A percentile compares a stretch with the other conserved stretches of the same genome.
Conservation (phyloP, 1,139 yeast species). For the Geotrichum histeridarum region DNA sequence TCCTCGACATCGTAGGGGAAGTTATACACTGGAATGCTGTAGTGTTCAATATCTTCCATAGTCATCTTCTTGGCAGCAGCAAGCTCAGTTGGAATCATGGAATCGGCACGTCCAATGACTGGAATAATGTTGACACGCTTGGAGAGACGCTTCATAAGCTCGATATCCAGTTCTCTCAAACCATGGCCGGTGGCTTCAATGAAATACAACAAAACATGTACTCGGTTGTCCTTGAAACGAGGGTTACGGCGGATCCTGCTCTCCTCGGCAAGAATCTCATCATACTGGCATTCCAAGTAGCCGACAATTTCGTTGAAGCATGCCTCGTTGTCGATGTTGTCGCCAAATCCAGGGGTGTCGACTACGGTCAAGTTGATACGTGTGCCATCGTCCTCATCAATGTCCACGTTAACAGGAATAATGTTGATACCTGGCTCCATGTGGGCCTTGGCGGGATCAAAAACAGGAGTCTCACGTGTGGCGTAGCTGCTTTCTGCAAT, state of each 20-base stretch:
- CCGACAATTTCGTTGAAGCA: slow-evolving; percentile 67
- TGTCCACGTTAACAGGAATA: slow-evolving; percentile 45
- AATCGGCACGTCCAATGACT: slow-evolving; percentile 76
- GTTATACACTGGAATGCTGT: slow-evolving; percentile 75
- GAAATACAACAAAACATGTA: slow-evolving; percentile 64
- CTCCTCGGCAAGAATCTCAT: slow-evolving; percentile 85
- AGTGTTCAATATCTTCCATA: slow-evolving; percentile 69
- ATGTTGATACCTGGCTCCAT: slow-evolving; percentile 48
- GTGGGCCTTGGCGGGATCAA: slow-evolving; percentile 44
- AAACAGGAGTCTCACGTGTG: slow-evolving; percentile 5
- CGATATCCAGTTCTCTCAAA: slow-evolving; percentile 62
- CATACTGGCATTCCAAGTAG: slow-evolving; percentile 81
- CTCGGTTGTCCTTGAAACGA: slow-evolving; percentile 64
- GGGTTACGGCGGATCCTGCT: slow-evolving; percentile 85
- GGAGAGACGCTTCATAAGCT: slow-evolving; percentile 68
- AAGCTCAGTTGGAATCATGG: slow-evolving; percentile 71
- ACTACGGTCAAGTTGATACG: slow-evolving; percentile 48
- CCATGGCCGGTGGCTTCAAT: slow-evolving; percentile 74
- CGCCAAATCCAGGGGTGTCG: slow-evolving; percentile 84
- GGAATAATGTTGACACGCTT: slow-evolving; percentile 82
- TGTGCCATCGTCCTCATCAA: slow-evolving; percentile 35
- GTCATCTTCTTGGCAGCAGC: slow-evolving; percentile 57
- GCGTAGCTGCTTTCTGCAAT: not conserved
- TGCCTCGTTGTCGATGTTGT: slow-evolving; percentile 58
- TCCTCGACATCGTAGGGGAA: slow-evolving; percentile 70